Evolutionary conservation across 1,284 basidiomycete genomes (phyloP), one percentile per base, ranked within the genome.

Genomic region (Macrocystidia cucumis): DNA sequence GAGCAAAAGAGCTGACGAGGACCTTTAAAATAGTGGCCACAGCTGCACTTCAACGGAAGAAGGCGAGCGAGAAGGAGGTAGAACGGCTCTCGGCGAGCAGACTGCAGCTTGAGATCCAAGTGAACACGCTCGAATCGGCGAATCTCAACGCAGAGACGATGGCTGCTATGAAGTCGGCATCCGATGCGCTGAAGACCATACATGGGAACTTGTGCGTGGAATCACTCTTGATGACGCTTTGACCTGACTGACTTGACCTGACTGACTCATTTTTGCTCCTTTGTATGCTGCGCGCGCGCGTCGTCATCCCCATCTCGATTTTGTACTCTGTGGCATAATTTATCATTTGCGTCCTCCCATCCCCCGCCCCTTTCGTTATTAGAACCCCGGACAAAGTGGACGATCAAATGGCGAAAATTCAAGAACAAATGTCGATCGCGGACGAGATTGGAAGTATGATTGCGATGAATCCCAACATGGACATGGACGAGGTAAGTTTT

Each of bases 121-220:
- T 98, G 44, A 95, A 96, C 62, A 95, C 95, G 20, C 78, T 98
- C 39, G 96, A 98, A 62, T 91, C 88, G 13, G 96, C 96, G 32
- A 98, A 98, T 67, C 78, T 98, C 63, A 98, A 99, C 62, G 85
- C 91, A 53, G 93, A 98, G 72, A 98, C 92, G 19, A 93, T 99
- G 89, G 69, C 78, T 18, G 93, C 91, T 18, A 98, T 99, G 91
- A 93, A 92, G 81, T 88, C 90, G 62, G 96, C 91, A 27, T 78
- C 92, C 0, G 82, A 87, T 44, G 96, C 89, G 11, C 74, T 99
- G 57, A 88, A 88, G 64, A 74, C 76, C 31, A 98, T 99, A 40
- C 96, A 99, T 54, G 83, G 84, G 37, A 84, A 81, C 52, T 73
- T 98, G 91, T 95, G 45, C 55, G 90, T 78, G 25, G 26, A 19